These are phyloP conservation scores for Cicer pinnatifidum DNA, from an alignment of 306 rosid species.

Conservation along the genomic window DNA sequence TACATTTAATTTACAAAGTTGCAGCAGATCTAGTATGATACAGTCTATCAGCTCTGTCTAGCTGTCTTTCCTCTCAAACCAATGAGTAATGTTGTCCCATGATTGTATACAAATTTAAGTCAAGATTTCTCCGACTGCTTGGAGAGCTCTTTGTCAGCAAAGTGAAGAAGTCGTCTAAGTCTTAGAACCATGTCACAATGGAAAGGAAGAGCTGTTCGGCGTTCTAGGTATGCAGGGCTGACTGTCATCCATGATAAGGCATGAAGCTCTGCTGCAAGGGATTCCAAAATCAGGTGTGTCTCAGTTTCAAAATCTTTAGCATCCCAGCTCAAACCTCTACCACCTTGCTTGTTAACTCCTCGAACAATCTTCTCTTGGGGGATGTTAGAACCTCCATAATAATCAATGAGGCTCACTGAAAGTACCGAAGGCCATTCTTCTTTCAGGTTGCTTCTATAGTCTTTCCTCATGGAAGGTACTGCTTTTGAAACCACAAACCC, in stretches of 20 bases:
- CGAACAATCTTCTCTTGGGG: constrained; percentile 71
- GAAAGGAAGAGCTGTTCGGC: constrained; percentile 88
- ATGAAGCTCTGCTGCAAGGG: constrained; percentile 93
- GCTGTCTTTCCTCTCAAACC: constrained; percentile 34
- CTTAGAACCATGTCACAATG: constrained; percentile 99
- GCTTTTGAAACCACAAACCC: constrained; percentile 95
- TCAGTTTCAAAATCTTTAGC: constrained; percentile 75
- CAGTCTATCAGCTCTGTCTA: constrained; percentile 45
- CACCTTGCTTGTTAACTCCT: constrained; percentile 65
- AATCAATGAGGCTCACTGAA: constrained; percentile 85
- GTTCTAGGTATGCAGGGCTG: constrained; percentile 88
- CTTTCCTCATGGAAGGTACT: constrained; percentile 88
- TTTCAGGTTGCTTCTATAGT: constrained; percentile 70
- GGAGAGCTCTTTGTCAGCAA: constrained; percentile 88
- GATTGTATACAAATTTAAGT: constrained; percentile 42
- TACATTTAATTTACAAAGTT: constrained; percentile 53
- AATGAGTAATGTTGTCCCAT: constrained; percentile 34
- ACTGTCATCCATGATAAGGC: constrained; percentile 97
- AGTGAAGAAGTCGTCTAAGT: constrained; percentile 90
- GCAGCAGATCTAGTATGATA: constrained; percentile 44
- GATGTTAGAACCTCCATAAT: constrained; percentile 76
- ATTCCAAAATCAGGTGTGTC: constrained; percentile 82
- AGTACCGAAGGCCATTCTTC: constrained; percentile 95
- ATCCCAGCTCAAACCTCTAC: constrained; percentile 72
- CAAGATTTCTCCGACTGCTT: constrained; percentile 71